Evolutionary conservation across 108 stramenopile genomes (phyloP).

Genomic region (Aureococcus anophagefferens): DNA sequence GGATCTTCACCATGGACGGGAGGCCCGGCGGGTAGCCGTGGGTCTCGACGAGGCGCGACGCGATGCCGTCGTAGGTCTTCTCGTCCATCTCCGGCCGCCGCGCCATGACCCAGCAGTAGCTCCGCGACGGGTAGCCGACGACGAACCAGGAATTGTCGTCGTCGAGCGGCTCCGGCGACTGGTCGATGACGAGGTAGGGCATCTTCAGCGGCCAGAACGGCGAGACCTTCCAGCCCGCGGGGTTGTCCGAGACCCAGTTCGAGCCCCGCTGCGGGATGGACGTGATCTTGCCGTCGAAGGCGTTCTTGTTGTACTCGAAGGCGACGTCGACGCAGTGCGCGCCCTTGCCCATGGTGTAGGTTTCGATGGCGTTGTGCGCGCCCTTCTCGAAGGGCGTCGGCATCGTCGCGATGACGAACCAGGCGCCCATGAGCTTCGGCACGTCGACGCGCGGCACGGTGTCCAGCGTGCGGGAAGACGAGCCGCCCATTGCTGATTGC

Average conservation of each 20-base stretch:
- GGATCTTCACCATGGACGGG: constrained; percentile 33
- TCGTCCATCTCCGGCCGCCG: constrained; percentile 44
- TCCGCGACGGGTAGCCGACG: constrained; percentile 45
- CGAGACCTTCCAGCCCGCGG: constrained; percentile 44
- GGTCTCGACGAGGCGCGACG: constrained; percentile 30
- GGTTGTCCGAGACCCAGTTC: constrained; percentile 11
- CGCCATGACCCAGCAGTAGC: constrained; percentile 52
- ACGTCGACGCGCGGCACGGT: constrained; percentile 30
- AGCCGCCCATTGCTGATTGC: too few relatives aligned
- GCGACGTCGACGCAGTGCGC: constrained; percentile 38
- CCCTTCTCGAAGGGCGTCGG: constrained; percentile 51
- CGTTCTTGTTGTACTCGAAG: constrained; percentile 41
- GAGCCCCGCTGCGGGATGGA: constrained; percentile 50
- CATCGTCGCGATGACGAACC: constrained; percentile 57
- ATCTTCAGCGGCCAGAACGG: constrained; percentile 53
- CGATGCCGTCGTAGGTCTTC: constrained; percentile 25
- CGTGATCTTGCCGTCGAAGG: constrained; percentile 21
- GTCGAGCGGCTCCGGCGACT: constrained; percentile 16
- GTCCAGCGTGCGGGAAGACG: too few relatives aligned
- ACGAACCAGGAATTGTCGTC: constrained; percentile 33
- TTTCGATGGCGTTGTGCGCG: constrained; percentile 50
- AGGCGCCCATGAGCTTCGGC: constrained; percentile 47
- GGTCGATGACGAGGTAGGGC: constrained; percentile 46
- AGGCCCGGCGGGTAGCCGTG: constrained; percentile 39
- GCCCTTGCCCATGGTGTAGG: constrained; percentile 28